These are phyloP conservation scores for Colletotrichum lini DNA, from an alignment of 2,329 filamentous ascomycete species.

Conservation along the genomic window DNA sequence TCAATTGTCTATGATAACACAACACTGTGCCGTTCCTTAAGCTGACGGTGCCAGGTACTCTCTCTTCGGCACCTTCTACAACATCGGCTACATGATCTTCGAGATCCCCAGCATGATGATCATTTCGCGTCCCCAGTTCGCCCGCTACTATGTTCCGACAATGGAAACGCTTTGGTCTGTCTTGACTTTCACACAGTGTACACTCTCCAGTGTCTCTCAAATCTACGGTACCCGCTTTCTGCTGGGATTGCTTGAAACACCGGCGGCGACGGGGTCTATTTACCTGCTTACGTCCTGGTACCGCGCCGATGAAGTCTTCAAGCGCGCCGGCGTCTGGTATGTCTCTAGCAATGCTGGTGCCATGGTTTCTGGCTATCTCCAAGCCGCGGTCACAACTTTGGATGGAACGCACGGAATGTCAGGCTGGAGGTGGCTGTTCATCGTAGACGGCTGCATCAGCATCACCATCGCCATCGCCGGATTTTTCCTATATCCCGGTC, in stretches of 20 bases:
- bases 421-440: constrained; percentile 68
- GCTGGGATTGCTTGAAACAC: constrained; percentile 46
- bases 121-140: constrained; percentile 41
- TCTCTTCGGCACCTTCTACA: constrained; percentile 40
- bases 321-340: constrained; percentile 63
- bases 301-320: constrained; percentile 54
- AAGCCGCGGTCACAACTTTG: constrained; percentile 58
- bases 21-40: neutral
- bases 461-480: constrained; percentile 66
- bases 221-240: constrained; percentile 51
- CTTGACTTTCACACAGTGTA: constrained; percentile 44
- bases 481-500: constrained; percentile 60
- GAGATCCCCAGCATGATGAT: constrained; percentile 41
- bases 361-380: constrained; percentile 50
- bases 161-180: constrained; percentile 45
- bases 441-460: constrained; percentile 69
- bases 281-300: constrained; percentile 50
- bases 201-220: constrained; percentile 45
- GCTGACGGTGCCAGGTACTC: constrained; percentile 21
- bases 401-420: constrained; percentile 62
- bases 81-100: constrained; percentile 41
- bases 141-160: constrained; percentile 44
- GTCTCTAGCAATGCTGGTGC: constrained; percentile 52
- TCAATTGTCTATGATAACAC: constrained; percentile 47
- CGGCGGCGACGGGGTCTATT: constrained; percentile 36